A percentile compares a stretch with the other conserved stretches of the same genome.
Conservation (phyloP, 352 stramenopile species). For the Blastocystis sp. region DNA sequence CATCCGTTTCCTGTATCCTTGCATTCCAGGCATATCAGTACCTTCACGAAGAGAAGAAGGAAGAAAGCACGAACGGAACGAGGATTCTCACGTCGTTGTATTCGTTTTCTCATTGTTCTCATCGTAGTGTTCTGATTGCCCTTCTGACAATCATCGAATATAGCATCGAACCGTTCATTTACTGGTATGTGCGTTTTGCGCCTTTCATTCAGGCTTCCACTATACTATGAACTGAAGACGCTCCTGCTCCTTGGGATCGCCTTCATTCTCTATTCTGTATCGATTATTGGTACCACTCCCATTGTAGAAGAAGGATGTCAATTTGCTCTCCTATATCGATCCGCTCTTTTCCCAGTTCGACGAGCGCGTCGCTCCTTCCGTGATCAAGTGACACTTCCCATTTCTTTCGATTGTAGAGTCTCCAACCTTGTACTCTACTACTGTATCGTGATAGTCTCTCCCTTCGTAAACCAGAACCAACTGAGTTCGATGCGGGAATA, state of each 20-base stretch:
- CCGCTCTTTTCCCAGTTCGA: slow-evolving; percentile 15
- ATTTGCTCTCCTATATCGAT: neutral
- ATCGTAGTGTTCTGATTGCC: slow-evolving; percentile 3
- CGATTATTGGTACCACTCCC: neutral
- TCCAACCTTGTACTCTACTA: slow-evolving; percentile 33
- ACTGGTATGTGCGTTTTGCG: neutral
- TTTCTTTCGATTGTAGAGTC: neutral
- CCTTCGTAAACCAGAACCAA: slow-evolving; percentile 11
- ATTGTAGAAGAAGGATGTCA: neutral
- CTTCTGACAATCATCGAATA: slow-evolving; percentile 6
- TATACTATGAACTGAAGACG: slow-evolving; percentile 37
- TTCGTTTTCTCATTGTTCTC: neutral
- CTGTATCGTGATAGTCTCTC: neutral
- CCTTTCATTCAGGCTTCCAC: neutral
- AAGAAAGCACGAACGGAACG: neutral
- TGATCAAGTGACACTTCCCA: neutral
- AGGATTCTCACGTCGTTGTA: neutral
- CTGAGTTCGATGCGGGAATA: slow-evolving; percentile 3
- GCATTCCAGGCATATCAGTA: slow-evolving; percentile 18
- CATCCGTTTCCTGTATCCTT: neutral
- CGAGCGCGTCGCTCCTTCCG: neutral
- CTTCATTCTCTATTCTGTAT: neutral
- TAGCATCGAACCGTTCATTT: neutral
- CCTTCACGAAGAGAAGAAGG: neutral
- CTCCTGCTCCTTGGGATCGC: neutral